Evolutionary conservation across 345 rosid species (phyloP).

Genomic region (Salix brachista): DNA sequence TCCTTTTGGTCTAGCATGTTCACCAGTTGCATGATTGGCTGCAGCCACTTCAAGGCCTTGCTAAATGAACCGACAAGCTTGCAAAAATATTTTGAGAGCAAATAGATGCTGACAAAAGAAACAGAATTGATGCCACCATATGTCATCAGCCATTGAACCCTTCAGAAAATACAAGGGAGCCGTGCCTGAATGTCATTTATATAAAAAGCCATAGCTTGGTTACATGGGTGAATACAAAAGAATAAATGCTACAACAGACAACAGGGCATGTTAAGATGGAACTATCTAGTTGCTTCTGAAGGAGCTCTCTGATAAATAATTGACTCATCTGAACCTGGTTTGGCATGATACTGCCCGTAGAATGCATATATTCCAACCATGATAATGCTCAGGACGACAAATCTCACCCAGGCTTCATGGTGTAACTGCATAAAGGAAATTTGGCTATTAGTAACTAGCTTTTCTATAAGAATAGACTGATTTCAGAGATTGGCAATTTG

Average conservation of each 20-base stretch:
- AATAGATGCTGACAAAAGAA: too few relatives aligned
- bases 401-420: slow-evolving; percentile 88
- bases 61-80: too few relatives aligned
- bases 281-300: slow-evolving; percentile 28
- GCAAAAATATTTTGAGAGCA: too few relatives aligned
- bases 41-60: too few relatives aligned
- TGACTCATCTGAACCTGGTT: slow-evolving; percentile 46
- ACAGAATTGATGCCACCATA: too few relatives aligned
- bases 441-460: slow-evolving; percentile 1
- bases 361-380: slow-evolving; percentile 61
- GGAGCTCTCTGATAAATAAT: slow-evolving; percentile 58
- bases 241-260: background rate
- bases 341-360: slow-evolving; percentile 82
- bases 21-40: too few relatives aligned
- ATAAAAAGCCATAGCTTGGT: background rate
- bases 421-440: slow-evolving; percentile 57
- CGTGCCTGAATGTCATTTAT: background rate
- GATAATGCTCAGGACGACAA: slow-evolving; percentile 58
- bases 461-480: background rate
- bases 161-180: background rate
- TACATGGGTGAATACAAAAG: background rate
- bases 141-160: too few relatives aligned
- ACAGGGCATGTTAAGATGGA: background rate
- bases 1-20: too few relatives aligned
- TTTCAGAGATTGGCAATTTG: background rate